A percentile compares a stretch with the other conserved stretches of the same genome.
phyloP scores from a whole-genome alignment of 805 yeast genomes.

The Spathaspora arborariae region DNA sequence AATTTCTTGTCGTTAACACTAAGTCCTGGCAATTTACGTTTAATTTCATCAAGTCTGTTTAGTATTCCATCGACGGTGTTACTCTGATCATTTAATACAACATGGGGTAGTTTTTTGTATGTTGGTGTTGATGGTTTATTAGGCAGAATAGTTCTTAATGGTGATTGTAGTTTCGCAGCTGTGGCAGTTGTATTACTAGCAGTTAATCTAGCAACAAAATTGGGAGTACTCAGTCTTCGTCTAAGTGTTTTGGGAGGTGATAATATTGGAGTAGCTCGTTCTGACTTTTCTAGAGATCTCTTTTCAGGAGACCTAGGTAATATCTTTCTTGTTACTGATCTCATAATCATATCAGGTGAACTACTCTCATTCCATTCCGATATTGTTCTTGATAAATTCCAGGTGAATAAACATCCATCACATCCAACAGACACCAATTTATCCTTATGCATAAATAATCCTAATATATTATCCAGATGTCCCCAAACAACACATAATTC shows the following conservation, averaged over 20 bases:
- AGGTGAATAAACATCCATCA: slow-evolving; percentile 53
- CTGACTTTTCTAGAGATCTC: slow-evolving; percentile 5
- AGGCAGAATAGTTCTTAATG: slow-evolving; percentile 11
- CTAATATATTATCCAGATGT: slow-evolving; percentile 44
- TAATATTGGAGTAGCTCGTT: not conserved
- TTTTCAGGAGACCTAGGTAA: slow-evolving; percentile 15
- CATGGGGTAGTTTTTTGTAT: not conserved
- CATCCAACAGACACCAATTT: slow-evolving; percentile 42
- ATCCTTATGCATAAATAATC: slow-evolving; percentile 25
- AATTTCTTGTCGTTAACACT: slow-evolving; percentile 2
- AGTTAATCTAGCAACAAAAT: not conserved
- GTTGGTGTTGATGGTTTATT: not conserved
- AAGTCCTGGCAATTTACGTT: not conserved
- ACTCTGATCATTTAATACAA: not conserved
- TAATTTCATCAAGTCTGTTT: slow-evolving; percentile 5
- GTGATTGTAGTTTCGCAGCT: slow-evolving; percentile 10
- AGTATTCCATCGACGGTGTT: not conserved
- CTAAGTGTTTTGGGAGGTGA: not conserved
- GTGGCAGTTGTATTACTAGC: not conserved
- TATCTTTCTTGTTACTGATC: slow-evolving; percentile 31
- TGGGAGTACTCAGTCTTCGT: slow-evolving; percentile 6
- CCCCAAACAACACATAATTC: slow-evolving; percentile 55
- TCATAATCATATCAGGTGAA: not conserved
- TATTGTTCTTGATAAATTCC: no score
- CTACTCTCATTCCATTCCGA: not conserved